A percentile compares a stretch with the other conserved stretches of the same genome.
Conservation (phyloP, 164 flowering plant species). For the Magnolia sinica region DNA sequence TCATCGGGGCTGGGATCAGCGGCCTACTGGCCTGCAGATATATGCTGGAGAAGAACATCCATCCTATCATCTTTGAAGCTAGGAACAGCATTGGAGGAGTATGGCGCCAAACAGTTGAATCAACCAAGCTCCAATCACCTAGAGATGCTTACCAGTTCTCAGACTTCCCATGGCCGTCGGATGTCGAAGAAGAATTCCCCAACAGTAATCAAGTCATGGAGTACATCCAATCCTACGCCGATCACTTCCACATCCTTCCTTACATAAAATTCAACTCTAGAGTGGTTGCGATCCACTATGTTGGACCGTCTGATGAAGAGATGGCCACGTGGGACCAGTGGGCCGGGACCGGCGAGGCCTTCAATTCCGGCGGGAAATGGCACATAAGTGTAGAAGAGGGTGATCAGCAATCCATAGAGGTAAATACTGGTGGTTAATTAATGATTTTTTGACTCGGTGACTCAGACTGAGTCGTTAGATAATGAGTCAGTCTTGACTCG, state of each 20-base stretch:
- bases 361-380: slow-evolving; percentile 35
- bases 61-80: slow-evolving; percentile 43
- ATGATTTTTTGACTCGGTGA: too few relatives aligned
- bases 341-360: slow-evolving; percentile 39
- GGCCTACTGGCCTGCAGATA: slow-evolving; percentile 72
- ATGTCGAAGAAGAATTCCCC: slow-evolving; percentile 40
- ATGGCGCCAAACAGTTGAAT: slow-evolving; percentile 41
- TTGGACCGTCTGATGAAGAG: slow-evolving; percentile 28
- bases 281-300: slow-evolving; percentile 32
- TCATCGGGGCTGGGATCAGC: slow-evolving; percentile 67
- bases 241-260: slow-evolving; percentile 27
- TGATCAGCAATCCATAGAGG: slow-evolving; percentile 17
- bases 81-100: slow-evolving; percentile 25
- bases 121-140: slow-evolving; percentile 55
- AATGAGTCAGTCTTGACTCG: too few relatives aligned
- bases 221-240: slow-evolving; percentile 46
- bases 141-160: slow-evolving; percentile 47
- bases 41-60: slow-evolving; percentile 37
- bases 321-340: slow-evolving; percentile 36
- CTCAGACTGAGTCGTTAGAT: too few relatives aligned
- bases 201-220: slow-evolving; percentile 34
- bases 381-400: slow-evolving; percentile 28
- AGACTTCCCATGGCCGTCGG: slow-evolving; percentile 68
- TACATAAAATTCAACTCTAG: slow-evolving; percentile 34
- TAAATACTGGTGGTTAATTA: slow-evolving; percentile 2